phyloP scores from a whole-genome alignment of 768 basidiomycete species.

The Chalciporus pseudorubinellus region DNA sequence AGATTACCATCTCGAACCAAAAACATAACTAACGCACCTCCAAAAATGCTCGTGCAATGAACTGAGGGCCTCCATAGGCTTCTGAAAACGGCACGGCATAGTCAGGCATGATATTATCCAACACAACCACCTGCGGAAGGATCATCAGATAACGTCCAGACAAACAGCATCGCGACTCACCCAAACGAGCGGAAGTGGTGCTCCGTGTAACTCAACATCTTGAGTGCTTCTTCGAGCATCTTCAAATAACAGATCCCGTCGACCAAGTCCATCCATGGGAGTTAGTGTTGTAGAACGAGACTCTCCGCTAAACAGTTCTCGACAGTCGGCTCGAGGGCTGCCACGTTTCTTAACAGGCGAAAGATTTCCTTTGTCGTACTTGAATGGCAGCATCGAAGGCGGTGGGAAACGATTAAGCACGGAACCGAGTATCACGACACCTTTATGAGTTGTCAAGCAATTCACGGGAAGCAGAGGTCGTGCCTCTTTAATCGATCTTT shows the following conservation, averaged over 20 bases:
- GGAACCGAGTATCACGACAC: neutral
- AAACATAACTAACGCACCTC: conserved; percentile 14
- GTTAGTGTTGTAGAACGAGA: neutral
- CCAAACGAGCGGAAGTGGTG: conserved; percentile 28
- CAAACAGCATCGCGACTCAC: conserved; percentile 9
- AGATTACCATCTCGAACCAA: neutral
- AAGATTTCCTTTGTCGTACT: conserved; percentile 8
- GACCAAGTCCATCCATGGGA: neutral
- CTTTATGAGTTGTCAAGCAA: neutral
- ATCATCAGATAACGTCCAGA: neutral
- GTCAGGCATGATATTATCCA: conserved; percentile 28
- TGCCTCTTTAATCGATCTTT: neutral
- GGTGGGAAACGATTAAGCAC: conserved; percentile 4
- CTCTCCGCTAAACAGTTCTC: conserved; percentile 15
- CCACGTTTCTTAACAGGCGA: conserved; percentile 19
- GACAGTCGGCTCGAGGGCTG: conserved; percentile 20
- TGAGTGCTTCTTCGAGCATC: conserved; percentile 7
- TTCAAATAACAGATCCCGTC: conserved; percentile 4
- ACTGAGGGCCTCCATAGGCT: conserved; percentile 25
- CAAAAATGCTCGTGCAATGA: conserved; percentile 26
- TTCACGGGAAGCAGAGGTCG: neutral
- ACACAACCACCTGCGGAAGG: conserved; percentile 20
- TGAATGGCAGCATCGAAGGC: conserved; percentile 15
- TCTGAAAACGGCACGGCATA: conserved; percentile 29
- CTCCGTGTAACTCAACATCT: conserved; percentile 16